A percentile compares a stretch with the other conserved stretches of the same genome.
Evolutionary conservation across 73 alveolate species (phyloP).

Genomic region (Urostyla sp.): DNA sequence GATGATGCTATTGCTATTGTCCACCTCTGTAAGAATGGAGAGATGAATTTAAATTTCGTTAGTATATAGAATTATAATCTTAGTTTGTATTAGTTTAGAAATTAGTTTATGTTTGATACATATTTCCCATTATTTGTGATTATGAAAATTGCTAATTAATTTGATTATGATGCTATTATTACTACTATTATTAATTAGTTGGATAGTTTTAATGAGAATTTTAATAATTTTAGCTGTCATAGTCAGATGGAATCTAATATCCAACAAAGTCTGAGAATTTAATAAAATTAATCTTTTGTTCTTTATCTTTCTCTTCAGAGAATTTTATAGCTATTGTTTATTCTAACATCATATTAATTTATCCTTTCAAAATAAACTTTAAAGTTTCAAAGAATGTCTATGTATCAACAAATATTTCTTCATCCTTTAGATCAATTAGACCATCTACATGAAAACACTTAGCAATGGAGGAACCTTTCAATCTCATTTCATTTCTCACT

Average conservation of each 20-base stretch:
- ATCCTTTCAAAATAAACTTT: background rate
- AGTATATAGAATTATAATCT: background rate
- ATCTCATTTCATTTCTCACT: conserved; percentile 7
- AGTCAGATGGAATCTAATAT: background rate
- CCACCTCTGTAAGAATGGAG: too few relatives aligned
- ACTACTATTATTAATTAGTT: conserved; percentile 9
- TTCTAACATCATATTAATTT: background rate
- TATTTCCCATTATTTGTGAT: conserved; percentile 4
- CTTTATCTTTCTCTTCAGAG: background rate
- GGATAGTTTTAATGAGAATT: conserved; percentile 3
- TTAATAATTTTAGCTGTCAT: background rate
- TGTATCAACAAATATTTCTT: conserved; percentile 2
- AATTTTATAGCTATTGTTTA: conserved; percentile 7
- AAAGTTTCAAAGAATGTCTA: background rate
- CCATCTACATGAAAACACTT: background rate
- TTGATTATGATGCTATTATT: conserved; percentile 10
- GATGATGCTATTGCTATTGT: too few relatives aligned
- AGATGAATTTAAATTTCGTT: background rate
- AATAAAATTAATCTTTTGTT: background rate
- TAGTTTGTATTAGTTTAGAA: background rate
- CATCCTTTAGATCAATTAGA: background rate
- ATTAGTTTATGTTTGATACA: background rate
- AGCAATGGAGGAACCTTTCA: background rate
- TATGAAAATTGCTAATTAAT: conserved; percentile 1
- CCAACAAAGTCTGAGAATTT: conserved; percentile 37